These are phyloP conservation scores for Pyrus hybrid DNA, from an alignment of 331 rosid genomes.

Conservation along the genomic window DNA sequence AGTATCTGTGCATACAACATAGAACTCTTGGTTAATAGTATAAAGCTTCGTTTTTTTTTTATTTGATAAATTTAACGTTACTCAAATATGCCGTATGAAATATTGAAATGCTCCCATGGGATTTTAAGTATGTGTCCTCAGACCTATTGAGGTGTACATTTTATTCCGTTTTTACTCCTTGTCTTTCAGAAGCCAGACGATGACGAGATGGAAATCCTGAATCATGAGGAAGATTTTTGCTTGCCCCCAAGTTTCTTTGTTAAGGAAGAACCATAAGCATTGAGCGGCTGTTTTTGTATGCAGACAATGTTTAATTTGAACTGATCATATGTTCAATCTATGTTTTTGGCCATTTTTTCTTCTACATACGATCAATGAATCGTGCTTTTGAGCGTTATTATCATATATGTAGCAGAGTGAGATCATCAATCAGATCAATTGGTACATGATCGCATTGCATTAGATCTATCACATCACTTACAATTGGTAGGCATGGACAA, in stretches of 20 bases:
- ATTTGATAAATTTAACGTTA: neutral
- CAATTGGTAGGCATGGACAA: too few relatives aligned
- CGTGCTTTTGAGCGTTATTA: too few relatives aligned
- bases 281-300: conserved; percentile 13
- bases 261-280: conserved; percentile 57
- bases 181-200: conserved; percentile 76
- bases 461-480: too few relatives aligned
- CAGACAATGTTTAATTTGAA: too few relatives aligned
- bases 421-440: too few relatives aligned
- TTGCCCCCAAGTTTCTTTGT: conserved; percentile 72
- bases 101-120: neutral
- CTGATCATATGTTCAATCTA: too few relatives aligned
- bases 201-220: conserved; percentile 65
- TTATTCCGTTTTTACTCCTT: neutral
- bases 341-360: too few relatives aligned
- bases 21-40: neutral
- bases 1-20: neutral
- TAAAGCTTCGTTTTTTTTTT: too few relatives aligned
- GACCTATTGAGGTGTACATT: neutral
- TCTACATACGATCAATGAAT: too few relatives aligned
- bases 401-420: too few relatives aligned
- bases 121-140: conserved; percentile 3
- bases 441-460: too few relatives aligned
- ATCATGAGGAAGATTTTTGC: conserved; percentile 76
- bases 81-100: neutral